Evolutionary conservation across 176 grass and related monocot genomes (phyloP), one percentile per base, ranked within the genome.

Genomic region (Paspalum vaginatum): DNA sequence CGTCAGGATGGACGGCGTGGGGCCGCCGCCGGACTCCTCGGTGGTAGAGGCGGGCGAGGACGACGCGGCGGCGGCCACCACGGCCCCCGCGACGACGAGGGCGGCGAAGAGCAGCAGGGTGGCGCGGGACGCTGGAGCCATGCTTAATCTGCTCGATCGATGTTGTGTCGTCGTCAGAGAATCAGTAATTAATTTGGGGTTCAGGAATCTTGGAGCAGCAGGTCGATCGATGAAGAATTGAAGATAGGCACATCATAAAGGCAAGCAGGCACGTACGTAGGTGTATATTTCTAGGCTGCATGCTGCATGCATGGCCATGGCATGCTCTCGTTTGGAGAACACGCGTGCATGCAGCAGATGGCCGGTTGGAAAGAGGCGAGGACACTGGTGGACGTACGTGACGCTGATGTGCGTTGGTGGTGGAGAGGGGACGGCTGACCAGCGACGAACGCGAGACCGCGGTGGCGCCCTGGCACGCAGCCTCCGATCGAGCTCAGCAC

Each of bases 371-470:
- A 38, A 10, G 11, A 61, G 51, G 56, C 4, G 37, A 22, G 3
- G 52, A 32, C 32, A 74, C 52, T 37, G 52, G 20, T 74, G 71
- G 71, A 42, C 56, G 71, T n/a, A 56, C 3, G 24, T 37, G n/a
- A 60, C 51, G 18, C 6, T 41, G 37, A 8, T 60, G 5, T 60
- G 47, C 3, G 27, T 55, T 17, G 71, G 20, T 74, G 37, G 72
- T 57, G 20, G 52, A 57, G 37, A 74, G 52, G 70, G 14, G 48
- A 72, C n/a, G n/a, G n/a, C n/a, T n/a, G n/a, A n/a, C n/a, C n/a
- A n/a, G n/a, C n/a, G n/a, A n/a, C n/a, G n/a, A n/a, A n/a, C n/a
- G n/a, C n/a, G n/a, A n/a, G n/a, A n/a, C n/a, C n/a, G n/a, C n/a
- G n/a, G n/a, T n/a, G n/a, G n/a, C n/a, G n/a, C n/a, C n/a, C n/a